Evolutionary conservation across 257 asterid species (phyloP), one percentile per base, ranked within the genome.

Genomic region (Ballota nigra): DNA sequence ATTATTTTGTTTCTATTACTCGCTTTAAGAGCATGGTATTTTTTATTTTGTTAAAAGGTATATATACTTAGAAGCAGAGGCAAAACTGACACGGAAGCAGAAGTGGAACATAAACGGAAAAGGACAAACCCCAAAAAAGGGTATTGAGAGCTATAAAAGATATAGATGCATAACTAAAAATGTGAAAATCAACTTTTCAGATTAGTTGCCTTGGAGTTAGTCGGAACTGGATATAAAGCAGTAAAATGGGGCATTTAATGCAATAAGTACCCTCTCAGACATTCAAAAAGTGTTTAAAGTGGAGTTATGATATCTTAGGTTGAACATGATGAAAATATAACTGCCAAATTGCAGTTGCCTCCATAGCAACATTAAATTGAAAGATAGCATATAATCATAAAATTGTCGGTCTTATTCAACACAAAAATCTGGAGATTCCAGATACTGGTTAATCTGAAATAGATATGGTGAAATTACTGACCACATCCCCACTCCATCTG

Each of bases 401-500:
- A 47, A 80, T 10, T 68, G 23, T 58, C 29, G 20, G 38, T 20
- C 63, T 3, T 55, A 66, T 55, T 52, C 29, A 59, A 67, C 31
- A 13, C 24, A 67, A 75, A 52, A 20, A 18, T 66, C 49, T 36
- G 41, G 57, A 64, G 65, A 66, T 63, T 52, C 47, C 41, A 66
- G 40, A 68, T 31, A 63, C 58, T 51, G 67, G 69, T 16, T 52
- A 58, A 72, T 67, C 53, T 20, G 70, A 68, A 72, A 68, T 53
- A 68, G 36, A 56, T 61, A 43, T 18, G 43, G 66, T 28, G 51
- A 74, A 55, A 75, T 77, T 71, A 62, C 98, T 82, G 59, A 95
- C 99, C 82, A 95, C 99, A 80, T 95, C 99, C 69, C 99, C 99
- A 70, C 96, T 95, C 99, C 99, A 95, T 84, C 96, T 84, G 76